phyloP scores from a whole-genome alignment of 306 rosid genomes.

The Castanopsis chinensis region DNA sequence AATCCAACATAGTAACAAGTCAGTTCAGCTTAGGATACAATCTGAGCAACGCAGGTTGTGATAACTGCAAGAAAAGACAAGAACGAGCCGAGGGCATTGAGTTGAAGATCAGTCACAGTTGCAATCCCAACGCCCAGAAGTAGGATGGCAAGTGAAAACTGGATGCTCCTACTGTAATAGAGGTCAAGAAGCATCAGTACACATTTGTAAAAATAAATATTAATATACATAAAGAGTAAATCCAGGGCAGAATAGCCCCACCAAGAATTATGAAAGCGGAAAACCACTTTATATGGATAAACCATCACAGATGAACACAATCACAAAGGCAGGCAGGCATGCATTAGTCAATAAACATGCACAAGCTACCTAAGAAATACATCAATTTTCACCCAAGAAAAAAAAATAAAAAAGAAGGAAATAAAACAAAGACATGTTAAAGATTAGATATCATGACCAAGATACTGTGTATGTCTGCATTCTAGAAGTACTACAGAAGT shows the following conservation, averaged over 20 bases:
- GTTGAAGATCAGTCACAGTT: conserved; percentile 88
- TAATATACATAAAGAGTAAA: not conserved
- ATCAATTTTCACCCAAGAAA: not conserved
- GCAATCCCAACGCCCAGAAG: conserved; percentile 96
- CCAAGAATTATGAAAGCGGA: not conserved
- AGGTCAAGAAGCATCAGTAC: conserved; percentile 15
- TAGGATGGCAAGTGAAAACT: conserved; percentile 68
- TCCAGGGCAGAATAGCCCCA: not conserved
- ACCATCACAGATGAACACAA: not conserved
- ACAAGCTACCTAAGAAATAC: not conserved
- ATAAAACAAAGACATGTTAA: not conserved
- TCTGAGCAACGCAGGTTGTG: conserved; percentile 94
- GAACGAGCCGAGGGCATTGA: conserved; percentile 79
- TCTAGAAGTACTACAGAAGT: not conserved
- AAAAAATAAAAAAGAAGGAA: not conserved
- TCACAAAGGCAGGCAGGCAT: not conserved
- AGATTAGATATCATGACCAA: not conserved
- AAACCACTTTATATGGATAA: not conserved
- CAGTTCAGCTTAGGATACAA: conserved; percentile 66
- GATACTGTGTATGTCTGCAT: not conserved
- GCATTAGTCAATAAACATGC: not conserved
- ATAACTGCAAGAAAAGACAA: conserved; percentile 79
- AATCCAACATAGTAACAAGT: not conserved
- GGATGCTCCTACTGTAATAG: conserved; percentile 51
- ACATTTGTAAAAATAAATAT: not conserved